Evolutionary conservation across 345 rosid species (phyloP).

Genomic region (Populus deltoides): DNA sequence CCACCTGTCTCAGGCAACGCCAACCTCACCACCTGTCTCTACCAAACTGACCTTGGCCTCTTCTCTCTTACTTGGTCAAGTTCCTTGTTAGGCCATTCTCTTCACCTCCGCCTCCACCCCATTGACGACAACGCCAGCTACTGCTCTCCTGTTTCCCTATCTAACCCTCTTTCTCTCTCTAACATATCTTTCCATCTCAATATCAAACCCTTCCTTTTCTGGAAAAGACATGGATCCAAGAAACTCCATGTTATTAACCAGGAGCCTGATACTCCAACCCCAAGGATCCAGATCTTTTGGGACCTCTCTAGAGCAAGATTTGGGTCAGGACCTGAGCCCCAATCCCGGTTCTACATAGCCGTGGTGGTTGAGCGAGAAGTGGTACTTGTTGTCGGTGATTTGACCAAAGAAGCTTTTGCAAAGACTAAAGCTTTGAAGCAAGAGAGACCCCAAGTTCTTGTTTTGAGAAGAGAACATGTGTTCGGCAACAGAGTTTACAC

Average conservation of each 20-base stretch:
- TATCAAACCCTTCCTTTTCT: conserved; percentile 64
- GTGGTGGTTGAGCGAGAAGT: conserved; percentile 69
- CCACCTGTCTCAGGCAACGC: conserved; percentile 40
- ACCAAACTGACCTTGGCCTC: conserved; percentile 71
- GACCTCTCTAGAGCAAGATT: conserved; percentile 73
- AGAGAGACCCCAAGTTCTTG: conserved; percentile 39
- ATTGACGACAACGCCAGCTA: conserved; percentile 28
- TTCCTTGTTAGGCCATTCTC: conserved; percentile 71
- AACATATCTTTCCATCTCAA: conserved; percentile 64
- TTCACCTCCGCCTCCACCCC: conserved; percentile 69
- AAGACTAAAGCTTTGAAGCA: conserved; percentile 48
- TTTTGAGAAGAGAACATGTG: conserved; percentile 79
- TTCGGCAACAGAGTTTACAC: conserved; percentile 60
- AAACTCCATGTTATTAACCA: conserved; percentile 21
- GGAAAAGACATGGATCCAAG: conserved; percentile 78
- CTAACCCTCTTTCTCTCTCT: conserved; percentile 46
- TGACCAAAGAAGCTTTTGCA: conserved; percentile 49
- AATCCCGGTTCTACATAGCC: conserved; percentile 73
- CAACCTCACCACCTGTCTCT: conserved; percentile 61
- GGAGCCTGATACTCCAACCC: background rate
- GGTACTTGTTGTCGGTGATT: conserved; percentile 73
- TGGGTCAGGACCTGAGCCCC: conserved; percentile 81
- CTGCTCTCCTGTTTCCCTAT: conserved; percentile 42
- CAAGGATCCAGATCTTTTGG: conserved; percentile 62
- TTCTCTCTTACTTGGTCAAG: conserved; percentile 89